Evolutionary conservation across 345 rosid species (phyloP).

Genomic region (Viola odorata): DNA sequence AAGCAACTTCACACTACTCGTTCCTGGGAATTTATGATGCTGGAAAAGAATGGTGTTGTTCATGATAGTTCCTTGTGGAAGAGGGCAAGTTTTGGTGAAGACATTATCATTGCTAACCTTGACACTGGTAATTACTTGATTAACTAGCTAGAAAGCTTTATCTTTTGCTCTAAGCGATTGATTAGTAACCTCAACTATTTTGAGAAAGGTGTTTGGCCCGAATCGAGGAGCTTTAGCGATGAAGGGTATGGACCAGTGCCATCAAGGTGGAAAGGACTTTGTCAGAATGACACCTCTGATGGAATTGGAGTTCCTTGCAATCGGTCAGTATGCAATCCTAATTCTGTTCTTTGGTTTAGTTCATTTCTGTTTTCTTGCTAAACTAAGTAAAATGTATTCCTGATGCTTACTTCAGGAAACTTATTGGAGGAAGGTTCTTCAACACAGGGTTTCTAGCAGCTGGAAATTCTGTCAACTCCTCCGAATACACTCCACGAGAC

Average conservation of each 20-base stretch:
- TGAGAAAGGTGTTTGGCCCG: conserved; percentile 21
- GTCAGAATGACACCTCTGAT: conserved; percentile 7
- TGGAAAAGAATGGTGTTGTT: conserved; percentile 13
- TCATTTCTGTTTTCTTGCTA: neutral
- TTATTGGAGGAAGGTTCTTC: conserved; percentile 21
- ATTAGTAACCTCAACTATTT: neutral
- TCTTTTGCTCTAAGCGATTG: neutral
- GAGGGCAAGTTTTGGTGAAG: conserved; percentile 19
- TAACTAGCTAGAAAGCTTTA: neutral
- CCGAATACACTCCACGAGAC: conserved; percentile 17
- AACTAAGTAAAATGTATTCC: neutral
- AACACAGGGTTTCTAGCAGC: conserved; percentile 11
- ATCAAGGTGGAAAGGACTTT: conserved; percentile 22
- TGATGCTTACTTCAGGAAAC: conserved; percentile 10
- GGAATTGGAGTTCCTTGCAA: conserved; percentile 14
- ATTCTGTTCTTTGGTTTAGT: no score
- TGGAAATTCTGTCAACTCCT: neutral
- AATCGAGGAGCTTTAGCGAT: conserved; percentile 19
- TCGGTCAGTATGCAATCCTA: neutral
- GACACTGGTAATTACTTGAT: conserved; percentile 14
- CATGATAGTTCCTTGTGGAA: conserved; percentile 6
- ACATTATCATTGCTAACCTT: conserved; percentile 16
- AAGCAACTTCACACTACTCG: conserved; percentile 20
- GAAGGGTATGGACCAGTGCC: conserved; percentile 21
- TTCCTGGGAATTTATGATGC: conserved; percentile 27